These are phyloP conservation scores for Phellinidium pouzarii DNA, from an alignment of 1,284 basidiomycete species.

Conservation along the genomic window DNA sequence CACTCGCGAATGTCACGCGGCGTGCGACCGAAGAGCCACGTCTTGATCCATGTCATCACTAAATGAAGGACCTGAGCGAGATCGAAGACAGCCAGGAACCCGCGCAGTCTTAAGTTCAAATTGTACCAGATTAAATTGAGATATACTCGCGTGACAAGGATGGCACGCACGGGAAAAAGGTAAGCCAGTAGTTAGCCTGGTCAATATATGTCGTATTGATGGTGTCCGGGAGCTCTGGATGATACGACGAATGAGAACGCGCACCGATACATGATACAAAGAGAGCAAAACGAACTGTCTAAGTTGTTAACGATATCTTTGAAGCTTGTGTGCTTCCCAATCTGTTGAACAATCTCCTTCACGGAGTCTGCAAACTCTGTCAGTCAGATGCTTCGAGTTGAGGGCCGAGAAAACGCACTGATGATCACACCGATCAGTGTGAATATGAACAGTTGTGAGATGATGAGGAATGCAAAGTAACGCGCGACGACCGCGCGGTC, in stretches of 20 bases:
- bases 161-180: conserved; percentile 76
- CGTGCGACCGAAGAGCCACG: conserved; percentile 78
- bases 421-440: conserved; percentile 86
- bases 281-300: conserved; percentile 40
- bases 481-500: conserved; percentile 87
- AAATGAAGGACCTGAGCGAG: conserved; percentile 93
- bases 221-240: conserved; percentile 56
- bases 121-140: not conserved
- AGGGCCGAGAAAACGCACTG: conserved; percentile 42
- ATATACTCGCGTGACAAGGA: not conserved
- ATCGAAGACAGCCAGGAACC: conserved; percentile 91
- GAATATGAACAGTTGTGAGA: conserved; percentile 87
- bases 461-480: conserved; percentile 88
- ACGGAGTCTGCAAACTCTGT: conserved; percentile 44
- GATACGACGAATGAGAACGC: conserved; percentile 6
- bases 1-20: conserved; percentile 94
- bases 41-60: conserved; percentile 80
- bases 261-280: not conserved
- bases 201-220: conserved; percentile 81
- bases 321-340: conserved; percentile 64
- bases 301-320: conserved; percentile 61
- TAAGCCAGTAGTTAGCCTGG: conserved; percentile 88
- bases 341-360: conserved; percentile 57
- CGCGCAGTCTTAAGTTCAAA: conserved; percentile 67
- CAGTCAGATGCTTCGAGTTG: not conserved